These are phyloP conservation scores for Meira miltonrushii DNA, from an alignment of 1,284 basidiomycete genomes.

Conservation along the genomic window DNA sequence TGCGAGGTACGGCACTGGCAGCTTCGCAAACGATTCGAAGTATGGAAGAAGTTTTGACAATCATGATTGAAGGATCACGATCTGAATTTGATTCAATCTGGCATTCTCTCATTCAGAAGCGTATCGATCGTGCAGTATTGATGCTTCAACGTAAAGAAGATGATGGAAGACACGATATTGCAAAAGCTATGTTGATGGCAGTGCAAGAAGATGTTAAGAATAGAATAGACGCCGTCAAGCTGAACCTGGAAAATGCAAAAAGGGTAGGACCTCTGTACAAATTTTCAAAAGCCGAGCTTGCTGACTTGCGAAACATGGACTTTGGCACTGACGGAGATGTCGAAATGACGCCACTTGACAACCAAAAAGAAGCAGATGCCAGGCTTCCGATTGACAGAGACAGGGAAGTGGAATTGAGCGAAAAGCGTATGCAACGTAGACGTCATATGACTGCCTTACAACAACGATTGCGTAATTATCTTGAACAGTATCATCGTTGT, in stretches of 20 bases:
- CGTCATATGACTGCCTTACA: constrained; percentile 23
- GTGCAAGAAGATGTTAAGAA: not conserved
- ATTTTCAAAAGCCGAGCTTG: not conserved
- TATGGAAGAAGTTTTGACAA: constrained; percentile 45
- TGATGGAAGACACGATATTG: constrained; percentile 5
- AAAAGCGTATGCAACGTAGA: not conserved
- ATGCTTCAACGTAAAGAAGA: constrained; percentile 32
- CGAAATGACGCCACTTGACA: not conserved
- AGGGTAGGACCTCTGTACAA: constrained; percentile 11
- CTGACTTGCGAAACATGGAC: not conserved
- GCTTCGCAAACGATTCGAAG: constrained; percentile 29
- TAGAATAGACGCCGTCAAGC: not conserved
- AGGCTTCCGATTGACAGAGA: constrained; percentile 1
- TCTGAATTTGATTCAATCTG: constrained; percentile 23
- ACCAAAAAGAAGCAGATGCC: not conserved
- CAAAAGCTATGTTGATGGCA: constrained; percentile 1
- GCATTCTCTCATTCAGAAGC: constrained; percentile 19
- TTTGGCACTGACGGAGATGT: not conserved
- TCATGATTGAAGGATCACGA: constrained; percentile 40
- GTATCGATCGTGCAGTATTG: constrained; percentile 34
- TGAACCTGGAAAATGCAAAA: not conserved
- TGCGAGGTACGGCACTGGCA: constrained; percentile 1
- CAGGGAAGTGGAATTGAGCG: not conserved
- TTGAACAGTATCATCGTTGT: constrained; percentile 37
- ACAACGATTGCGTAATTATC: constrained; percentile 24